These are phyloP conservation scores for Hirschioporus abietinus DNA, from an alignment of 768 basidiomycete species.

Conservation along the genomic window DNA sequence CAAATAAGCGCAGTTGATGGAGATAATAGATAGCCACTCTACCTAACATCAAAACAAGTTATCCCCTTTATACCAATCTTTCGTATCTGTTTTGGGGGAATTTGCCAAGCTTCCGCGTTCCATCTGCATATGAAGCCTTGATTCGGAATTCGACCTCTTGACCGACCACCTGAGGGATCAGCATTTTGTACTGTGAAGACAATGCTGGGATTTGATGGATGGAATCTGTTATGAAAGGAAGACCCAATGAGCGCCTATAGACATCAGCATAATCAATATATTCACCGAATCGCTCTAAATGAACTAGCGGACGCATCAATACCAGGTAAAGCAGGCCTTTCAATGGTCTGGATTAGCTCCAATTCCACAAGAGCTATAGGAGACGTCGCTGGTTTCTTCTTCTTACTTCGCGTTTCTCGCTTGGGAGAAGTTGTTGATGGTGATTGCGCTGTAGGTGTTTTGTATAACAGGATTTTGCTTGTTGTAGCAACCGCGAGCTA, in stretches of 20 bases:
- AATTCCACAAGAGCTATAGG: constrained; percentile 13
- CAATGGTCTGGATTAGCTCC: constrained; percentile 44
- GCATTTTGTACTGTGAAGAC: constrained; percentile 74
- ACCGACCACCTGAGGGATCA: constrained; percentile 47
- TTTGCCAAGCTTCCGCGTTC: constrained; percentile 65
- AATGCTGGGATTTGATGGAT: constrained; percentile 43
- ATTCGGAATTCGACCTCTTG: constrained; percentile 39
- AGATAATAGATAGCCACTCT: constrained; percentile 16
- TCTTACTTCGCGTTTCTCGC: constrained; percentile 33
- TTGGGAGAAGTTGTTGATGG: constrained; percentile 19
- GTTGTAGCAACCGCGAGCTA: constrained; percentile 69
- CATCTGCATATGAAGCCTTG: constrained; percentile 68
- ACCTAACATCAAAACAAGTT: constrained; percentile 90
- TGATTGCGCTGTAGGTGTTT: constrained; percentile 33
- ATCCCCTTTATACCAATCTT: constrained; percentile 76
- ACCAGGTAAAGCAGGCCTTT: constrained; percentile 46
- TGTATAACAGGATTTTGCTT: constrained; percentile 56
- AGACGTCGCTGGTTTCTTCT: constrained; percentile 30
- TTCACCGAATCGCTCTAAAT: constrained; percentile 62
- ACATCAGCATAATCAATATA: constrained; percentile 2
- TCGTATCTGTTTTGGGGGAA: constrained; percentile 44
- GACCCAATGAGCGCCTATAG: constrained; percentile 3
- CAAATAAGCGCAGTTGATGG: constrained; percentile 5
- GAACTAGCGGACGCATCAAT: constrained; percentile 35
- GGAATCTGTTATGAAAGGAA: constrained; percentile 39